A percentile compares a stretch with the other conserved stretches of the same genome.
Conservation (phyloP, 1,284 basidiomycete species). For the Ustilago shanxiensis region DNA sequence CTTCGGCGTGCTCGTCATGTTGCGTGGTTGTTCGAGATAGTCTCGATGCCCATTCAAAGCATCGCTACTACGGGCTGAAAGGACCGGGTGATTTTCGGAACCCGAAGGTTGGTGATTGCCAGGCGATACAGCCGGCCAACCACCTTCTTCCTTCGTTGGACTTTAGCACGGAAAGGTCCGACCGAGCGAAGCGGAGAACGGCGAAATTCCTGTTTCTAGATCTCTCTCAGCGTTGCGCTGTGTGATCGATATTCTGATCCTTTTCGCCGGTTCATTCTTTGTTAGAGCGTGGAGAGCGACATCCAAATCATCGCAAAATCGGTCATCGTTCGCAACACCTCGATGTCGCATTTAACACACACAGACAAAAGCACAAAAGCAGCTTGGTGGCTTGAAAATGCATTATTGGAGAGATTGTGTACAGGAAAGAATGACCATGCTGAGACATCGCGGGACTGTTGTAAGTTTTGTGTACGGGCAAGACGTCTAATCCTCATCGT, state of each 20-base stretch:
- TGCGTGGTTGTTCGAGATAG: too few species aligned
- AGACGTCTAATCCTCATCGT: slow-evolving; percentile 34
- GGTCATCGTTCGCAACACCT: too few species aligned
- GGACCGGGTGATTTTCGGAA: not conserved
- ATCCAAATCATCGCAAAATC: too few species aligned
- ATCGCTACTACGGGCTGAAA: too few species aligned
- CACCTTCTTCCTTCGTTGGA: not conserved
- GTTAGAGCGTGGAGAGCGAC: not conserved
- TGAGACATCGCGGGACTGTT: not conserved
- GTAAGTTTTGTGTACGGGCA: too few species aligned
- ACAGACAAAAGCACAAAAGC: too few species aligned
- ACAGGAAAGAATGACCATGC: slow-evolving; percentile 6
- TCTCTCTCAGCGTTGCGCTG: too few species aligned
- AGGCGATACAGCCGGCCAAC: not conserved
- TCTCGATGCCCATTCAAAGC: too few species aligned
- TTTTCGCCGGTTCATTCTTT: not conserved
- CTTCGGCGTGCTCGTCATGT: too few species aligned
- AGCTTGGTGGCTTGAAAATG: not conserved
- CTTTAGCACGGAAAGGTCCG: slow-evolving; percentile 19
- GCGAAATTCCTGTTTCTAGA: slow-evolving; percentile 13
- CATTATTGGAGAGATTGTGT: not conserved
- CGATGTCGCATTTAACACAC: too few species aligned
- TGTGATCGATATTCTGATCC: slow-evolving; percentile 15
- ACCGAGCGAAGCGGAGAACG: slow-evolving; percentile 11
- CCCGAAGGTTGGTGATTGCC: not conserved